Base-by-base conservation (phyloP, 805 yeast genomes). In the Ogataea pini region DNA sequence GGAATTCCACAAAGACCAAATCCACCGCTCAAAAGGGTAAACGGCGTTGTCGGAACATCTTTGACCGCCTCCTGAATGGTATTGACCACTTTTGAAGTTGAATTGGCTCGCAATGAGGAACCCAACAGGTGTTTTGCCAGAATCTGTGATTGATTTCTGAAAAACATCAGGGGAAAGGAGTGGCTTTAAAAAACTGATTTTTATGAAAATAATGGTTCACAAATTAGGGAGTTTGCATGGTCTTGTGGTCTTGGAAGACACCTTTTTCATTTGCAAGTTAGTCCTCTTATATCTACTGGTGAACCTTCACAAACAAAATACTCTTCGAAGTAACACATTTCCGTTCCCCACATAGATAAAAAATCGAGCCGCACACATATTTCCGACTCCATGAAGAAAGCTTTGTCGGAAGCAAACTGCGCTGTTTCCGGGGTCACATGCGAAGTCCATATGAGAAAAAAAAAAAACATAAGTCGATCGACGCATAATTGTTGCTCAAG, bases 1-100 rank as follows among this genome's bases (percentile, higher is more conserved):
- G 80, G 78, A 7, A 74, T 67, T 5, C 80, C 80, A 49, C 75
- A 68, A 14, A 75, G 56, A 0, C 80, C 80, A 58, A 76, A 76
- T 2, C 80, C 80, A 14, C 80, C 80, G 17, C 75, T 67, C 16
- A 75, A 57, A 6, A 75, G 52, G 3, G 73, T 66, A 44, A 66
- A 59, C 42, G 65, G 58, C 13, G 71, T 53, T 8, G 47, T 32
- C 7, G 43, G 43, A 18, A 52, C 47, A 18, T 70, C 57, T 10
- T 62, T 71, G 18, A 70, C 51, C 2, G 73, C 74, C 25, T 64
- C 69, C 20, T 65, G 65, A 4, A 58, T 48, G 12, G 43, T 17
- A 18, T n/a, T n/a, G 27, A 39, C 43, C 36, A 39, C 34, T 18
- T 37, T 37, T 4, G 29, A 13, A 3, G 18, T 37, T 17, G 28